phyloP scores from a whole-genome alignment of 495 filamentous ascomycete genomes.

The Sordaria brevicollis region DNA sequence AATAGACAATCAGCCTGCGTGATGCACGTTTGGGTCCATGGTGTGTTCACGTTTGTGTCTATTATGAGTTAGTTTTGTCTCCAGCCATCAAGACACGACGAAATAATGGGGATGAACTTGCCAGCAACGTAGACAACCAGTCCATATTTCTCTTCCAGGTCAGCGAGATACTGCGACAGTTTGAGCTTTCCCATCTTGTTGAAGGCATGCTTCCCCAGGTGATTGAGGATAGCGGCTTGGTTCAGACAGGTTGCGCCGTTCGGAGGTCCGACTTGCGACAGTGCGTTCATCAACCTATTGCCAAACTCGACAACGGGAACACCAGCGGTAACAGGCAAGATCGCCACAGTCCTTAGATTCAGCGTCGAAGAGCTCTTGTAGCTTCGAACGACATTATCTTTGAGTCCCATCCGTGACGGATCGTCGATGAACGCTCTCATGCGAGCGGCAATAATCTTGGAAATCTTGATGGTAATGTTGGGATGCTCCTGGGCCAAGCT shows the following conservation, averaged over 20 bases:
- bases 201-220: conserved; percentile 90
- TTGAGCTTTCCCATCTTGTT: conserved; percentile 96
- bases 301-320: conserved; percentile 93
- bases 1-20: conserved; percentile 92
- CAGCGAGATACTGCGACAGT: conserved; percentile 88
- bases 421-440: conserved; percentile 86
- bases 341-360: conserved; percentile 86
- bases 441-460: conserved; percentile 91
- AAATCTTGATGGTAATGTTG: conserved; percentile 97
- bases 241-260: conserved; percentile 90
- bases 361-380: conserved; percentile 70
- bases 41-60: conserved; percentile 88
- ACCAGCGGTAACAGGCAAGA: conserved; percentile 81
- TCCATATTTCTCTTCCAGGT: conserved; percentile 94
- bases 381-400: conserved; percentile 44
- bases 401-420: conserved; percentile 35
- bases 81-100: background rate
- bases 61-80: conserved; percentile 17
- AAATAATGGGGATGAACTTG: conserved; percentile 23
- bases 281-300: conserved; percentile 74
- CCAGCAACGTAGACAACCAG: conserved; percentile 93
- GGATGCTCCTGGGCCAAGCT: conserved; percentile 94
- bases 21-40: conserved; percentile 98
- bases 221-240: conserved; percentile 86
- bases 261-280: conserved; percentile 76